phyloP scores from a whole-genome alignment of 352 stramenopile species.

The Phytophthora sansomeana region DNA sequence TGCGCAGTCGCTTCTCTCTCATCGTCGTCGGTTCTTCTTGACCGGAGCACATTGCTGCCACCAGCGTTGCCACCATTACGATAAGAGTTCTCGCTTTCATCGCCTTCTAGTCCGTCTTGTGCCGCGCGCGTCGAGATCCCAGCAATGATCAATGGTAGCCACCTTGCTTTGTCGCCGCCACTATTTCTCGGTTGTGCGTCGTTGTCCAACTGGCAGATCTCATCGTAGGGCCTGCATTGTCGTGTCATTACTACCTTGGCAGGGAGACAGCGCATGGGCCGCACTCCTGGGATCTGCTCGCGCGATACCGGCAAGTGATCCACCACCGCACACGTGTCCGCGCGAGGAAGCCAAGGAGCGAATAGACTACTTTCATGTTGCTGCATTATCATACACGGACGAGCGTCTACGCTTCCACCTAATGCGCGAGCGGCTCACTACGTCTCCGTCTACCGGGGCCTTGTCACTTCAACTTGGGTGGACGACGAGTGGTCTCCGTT shows the following conservation, averaged over 20 bases:
- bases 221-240: conserved; percentile 30
- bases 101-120: conserved; percentile 4
- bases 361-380: conserved; percentile 42
- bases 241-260: conserved; percentile 22
- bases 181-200: conserved; percentile 3
- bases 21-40: neutral
- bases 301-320: conserved; percentile 7
- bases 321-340: neutral
- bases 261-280: conserved; percentile 28
- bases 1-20: conserved; percentile 30
- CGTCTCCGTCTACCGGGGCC: conserved; percentile 16
- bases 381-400: conserved; percentile 42
- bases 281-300: conserved; percentile 31
- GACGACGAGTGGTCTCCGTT: conserved; percentile 13
- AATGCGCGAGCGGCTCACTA: conserved; percentile 27
- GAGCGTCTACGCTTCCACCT: conserved; percentile 22
- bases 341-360: conserved; percentile 6
- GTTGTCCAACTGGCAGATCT: conserved; percentile 22
- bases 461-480: conserved; percentile 25
- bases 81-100: conserved; percentile 29
- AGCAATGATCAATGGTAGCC: conserved; percentile 13
- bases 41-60: conserved; percentile 12
- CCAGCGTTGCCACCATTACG: neutral
- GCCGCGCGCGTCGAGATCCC: conserved; percentile 18
- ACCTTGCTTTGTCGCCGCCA: neutral